Evolutionary conservation across 352 stramenopile species (phyloP).

Genomic region (Globisporangium parvum): DNA sequence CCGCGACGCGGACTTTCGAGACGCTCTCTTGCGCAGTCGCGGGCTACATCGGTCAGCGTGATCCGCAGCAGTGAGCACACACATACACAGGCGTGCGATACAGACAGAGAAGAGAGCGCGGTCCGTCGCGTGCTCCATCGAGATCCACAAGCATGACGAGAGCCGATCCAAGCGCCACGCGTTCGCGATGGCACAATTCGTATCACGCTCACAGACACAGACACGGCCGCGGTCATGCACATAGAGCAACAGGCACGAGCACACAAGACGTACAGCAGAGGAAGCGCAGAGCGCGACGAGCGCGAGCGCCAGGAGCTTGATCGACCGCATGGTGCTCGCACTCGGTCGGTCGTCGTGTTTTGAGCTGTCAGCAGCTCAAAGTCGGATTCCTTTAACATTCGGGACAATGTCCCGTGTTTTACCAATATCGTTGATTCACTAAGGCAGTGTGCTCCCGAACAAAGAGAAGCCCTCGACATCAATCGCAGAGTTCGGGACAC

Average conservation of each 20-base stretch:
- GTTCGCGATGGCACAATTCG: not conserved
- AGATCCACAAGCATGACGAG: not conserved
- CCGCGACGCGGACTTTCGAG: conserved; percentile 59
- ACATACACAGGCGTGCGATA: not conserved
- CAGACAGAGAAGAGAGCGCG: not conserved
- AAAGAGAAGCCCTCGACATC: too few relatives aligned
- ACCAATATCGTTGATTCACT: too few relatives aligned
- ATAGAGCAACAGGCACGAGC: conserved; percentile 1
- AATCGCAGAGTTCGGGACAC: too few relatives aligned
- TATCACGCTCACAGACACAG: not conserved
- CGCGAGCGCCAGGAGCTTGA: conserved; percentile 17
- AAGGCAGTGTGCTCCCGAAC: too few relatives aligned
- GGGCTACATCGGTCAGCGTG: conserved; percentile 2
- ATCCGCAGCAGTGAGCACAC: not conserved
- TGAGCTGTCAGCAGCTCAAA: too few relatives aligned
- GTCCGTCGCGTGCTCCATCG: not conserved
- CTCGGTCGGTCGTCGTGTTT: too few relatives aligned
- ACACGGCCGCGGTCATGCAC: not conserved
- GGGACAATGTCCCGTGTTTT: too few relatives aligned
- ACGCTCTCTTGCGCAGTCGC: conserved; percentile 31
- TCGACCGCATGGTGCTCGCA: conserved; percentile 21
- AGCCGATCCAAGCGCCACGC: not conserved
- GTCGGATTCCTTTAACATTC: too few relatives aligned
- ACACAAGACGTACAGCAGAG: conserved; percentile 4
- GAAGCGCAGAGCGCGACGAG: conserved; percentile 17